Conservation (phyloP, 2,329 filamentous ascomycete species). For the Fusarium bactridioides region DNA sequence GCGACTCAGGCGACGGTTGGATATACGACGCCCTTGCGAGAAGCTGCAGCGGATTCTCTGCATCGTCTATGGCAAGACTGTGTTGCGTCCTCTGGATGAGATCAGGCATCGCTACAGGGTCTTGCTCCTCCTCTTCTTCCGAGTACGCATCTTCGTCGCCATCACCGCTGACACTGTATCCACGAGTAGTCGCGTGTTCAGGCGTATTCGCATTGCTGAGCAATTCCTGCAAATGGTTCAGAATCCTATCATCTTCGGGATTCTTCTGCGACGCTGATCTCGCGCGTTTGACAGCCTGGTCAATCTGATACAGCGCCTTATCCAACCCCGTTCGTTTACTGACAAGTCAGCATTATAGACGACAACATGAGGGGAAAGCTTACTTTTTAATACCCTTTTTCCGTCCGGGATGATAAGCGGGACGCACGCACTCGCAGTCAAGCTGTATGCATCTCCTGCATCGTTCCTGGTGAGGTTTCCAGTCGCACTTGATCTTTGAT, state of each 20-base stretch:
- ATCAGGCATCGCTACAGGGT: slow-evolving; percentile 37
- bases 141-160: slow-evolving; percentile 45
- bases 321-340: slow-evolving; percentile 79
- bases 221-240: slow-evolving; percentile 53
- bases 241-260: slow-evolving; percentile 55
- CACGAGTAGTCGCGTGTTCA: slow-evolving; percentile 27
- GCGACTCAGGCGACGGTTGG: slow-evolving; percentile 57
- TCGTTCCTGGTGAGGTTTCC: slow-evolving; percentile 57
- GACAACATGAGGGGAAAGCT: slow-evolving; percentile 28
- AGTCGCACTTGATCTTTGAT: slow-evolving; percentile 74
- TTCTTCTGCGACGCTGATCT: slow-evolving; percentile 53
- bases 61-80: slow-evolving; percentile 71
- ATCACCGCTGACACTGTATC: slow-evolving; percentile 22
- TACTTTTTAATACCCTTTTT: slow-evolving; percentile 83
- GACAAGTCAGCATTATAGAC: slow-evolving; percentile 7
- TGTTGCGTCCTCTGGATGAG: slow-evolving; percentile 52
- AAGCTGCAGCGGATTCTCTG: slow-evolving; percentile 77
- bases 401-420: slow-evolving; percentile 75
- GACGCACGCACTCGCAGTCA: slow-evolving; percentile 69
- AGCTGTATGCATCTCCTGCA: slow-evolving; percentile 70
- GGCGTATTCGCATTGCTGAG: slow-evolving; percentile 44
- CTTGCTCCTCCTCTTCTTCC: slow-evolving; percentile 44
- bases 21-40: slow-evolving; percentile 77
- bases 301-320: slow-evolving; percentile 77
- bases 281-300: slow-evolving; percentile 70